Evolutionary conservation across 208 protist species (phyloP).

Genomic region (Leishmania martiniquensis): DNA sequence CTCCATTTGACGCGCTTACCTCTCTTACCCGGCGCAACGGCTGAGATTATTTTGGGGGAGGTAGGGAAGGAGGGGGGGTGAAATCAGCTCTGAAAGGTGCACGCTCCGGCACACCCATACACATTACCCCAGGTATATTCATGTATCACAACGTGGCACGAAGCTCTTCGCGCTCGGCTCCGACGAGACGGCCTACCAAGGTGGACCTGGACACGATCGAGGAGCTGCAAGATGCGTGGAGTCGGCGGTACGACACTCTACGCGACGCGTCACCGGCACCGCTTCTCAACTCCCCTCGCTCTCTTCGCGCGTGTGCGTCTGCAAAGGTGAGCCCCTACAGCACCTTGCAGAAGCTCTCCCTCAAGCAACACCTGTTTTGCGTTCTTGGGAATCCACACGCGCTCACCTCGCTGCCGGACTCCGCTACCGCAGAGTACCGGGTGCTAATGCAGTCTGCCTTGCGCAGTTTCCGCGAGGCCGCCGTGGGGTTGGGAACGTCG

Average conservation of each 20-base stretch:
- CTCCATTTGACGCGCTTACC: neutral
- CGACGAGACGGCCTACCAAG: neutral
- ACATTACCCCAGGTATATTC: neutral
- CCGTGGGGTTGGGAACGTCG: slow-evolving; percentile 55
- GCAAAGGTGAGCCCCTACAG: slow-evolving; percentile 27
- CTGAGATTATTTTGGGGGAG: neutral
- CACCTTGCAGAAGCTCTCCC: slow-evolving; percentile 51
- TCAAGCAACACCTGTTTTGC: slow-evolving; percentile 51
- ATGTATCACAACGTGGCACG: slow-evolving; percentile 28
- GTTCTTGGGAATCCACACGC: slow-evolving; percentile 36
- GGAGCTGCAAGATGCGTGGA: slow-evolving; percentile 59
- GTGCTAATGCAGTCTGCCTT: slow-evolving; percentile 45
- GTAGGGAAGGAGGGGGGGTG: too few species aligned
- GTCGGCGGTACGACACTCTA: slow-evolving; percentile 33
- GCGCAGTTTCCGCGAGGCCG: slow-evolving; percentile 46
- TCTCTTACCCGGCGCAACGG: neutral
- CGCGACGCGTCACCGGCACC: slow-evolving; percentile 42
- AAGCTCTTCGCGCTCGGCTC: slow-evolving; percentile 11
- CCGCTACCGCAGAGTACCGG: slow-evolving; percentile 18
- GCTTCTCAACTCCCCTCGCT: slow-evolving; percentile 66
- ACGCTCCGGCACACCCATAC: neutral
- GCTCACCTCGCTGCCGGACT: slow-evolving; percentile 20
- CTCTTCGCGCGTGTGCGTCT: slow-evolving; percentile 44
- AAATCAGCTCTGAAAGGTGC: too few species aligned
- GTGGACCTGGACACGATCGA: slow-evolving; percentile 63